Evolutionary conservation across 805 yeast genomes (phyloP), one percentile per base, ranked within the genome.

Genomic region (Pichia kluyveri): DNA sequence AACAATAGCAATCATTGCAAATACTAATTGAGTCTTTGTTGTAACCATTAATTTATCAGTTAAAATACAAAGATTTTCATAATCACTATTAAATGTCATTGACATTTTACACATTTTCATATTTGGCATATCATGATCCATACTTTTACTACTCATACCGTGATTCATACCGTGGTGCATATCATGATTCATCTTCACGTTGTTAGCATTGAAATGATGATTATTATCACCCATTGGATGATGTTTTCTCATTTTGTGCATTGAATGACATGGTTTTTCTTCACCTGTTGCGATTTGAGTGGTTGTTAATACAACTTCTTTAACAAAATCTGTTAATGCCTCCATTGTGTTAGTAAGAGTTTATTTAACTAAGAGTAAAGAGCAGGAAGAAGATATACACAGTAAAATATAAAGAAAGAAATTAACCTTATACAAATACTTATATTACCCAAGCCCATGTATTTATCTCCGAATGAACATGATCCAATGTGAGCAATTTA

Each of bases 61-160:
- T 31, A 72, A 59, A 11, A 72, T 67, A 53, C 77, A 72, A 2
- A 72, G 60, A 53, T 72, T 66, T 47, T 67, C 53, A 62, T 72
- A 72, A 45, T 71, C 71, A 55, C 70, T 63, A 9, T 71, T 72
- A 50, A 72, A 60, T 9, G 67, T 49, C 77, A 72, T 72, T 51
- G 70, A 56, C 65, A 63, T 63, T 37, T 57, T 54, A 44, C 69
- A 66, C 66, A 60, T 62, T 31, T 47, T 50, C 58, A 51, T 52
- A 27, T 47, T 54, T 4, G 48, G 26, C 36, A 17, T 41, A 31
- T 41, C 41, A 26, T 44, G 44, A n/a, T 42, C 38, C 45, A 46
- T 40, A 34, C 9, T 15, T 5, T 14, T 34, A 17, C 11, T 11
- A 17, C 41, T 15, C 48, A 27, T 34, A 50, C 32, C 17, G 38